phyloP scores from a whole-genome alignment of 306 rosid species.

The Prinsepia uniflora region DNA sequence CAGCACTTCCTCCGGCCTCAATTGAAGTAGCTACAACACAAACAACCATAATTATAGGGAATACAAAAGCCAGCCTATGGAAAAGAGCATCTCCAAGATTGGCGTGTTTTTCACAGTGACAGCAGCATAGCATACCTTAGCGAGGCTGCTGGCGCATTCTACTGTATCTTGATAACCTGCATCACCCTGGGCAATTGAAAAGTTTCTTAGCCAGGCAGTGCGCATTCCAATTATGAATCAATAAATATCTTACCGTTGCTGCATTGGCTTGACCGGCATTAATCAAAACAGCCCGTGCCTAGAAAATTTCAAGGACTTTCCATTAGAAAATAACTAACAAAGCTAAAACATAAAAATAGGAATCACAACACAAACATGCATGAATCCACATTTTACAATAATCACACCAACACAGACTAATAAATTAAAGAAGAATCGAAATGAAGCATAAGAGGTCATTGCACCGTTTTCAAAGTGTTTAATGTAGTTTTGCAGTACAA shows the following conservation, averaged over 20 bases:
- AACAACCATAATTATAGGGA: neutral
- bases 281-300: constrained; percentile 90
- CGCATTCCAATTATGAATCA: neutral
- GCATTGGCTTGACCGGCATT: constrained; percentile 99
- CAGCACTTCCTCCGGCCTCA: constrained; percentile 66
- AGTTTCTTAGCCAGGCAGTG: constrained; percentile 20
- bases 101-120: neutral
- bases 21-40: constrained; percentile 55
- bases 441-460: neutral
- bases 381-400: neutral
- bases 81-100: neutral
- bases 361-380: constrained; percentile 10
- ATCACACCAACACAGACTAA: neutral
- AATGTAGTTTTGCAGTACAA: constrained; percentile 60
- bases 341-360: neutral
- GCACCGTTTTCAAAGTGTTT: constrained; percentile 55
- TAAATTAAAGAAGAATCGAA: constrained; percentile 5
- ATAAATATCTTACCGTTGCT: constrained; percentile 53
- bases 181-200: constrained; percentile 63
- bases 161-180: constrained; percentile 72
- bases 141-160: constrained; percentile 61
- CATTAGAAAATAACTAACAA: constrained; percentile 22
- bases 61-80: neutral
- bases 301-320: constrained; percentile 28
- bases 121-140: constrained; percentile 44